Evolutionary conservation across 306 rosid species (phyloP).

Genomic region (Abrus pulchellus): DNA sequence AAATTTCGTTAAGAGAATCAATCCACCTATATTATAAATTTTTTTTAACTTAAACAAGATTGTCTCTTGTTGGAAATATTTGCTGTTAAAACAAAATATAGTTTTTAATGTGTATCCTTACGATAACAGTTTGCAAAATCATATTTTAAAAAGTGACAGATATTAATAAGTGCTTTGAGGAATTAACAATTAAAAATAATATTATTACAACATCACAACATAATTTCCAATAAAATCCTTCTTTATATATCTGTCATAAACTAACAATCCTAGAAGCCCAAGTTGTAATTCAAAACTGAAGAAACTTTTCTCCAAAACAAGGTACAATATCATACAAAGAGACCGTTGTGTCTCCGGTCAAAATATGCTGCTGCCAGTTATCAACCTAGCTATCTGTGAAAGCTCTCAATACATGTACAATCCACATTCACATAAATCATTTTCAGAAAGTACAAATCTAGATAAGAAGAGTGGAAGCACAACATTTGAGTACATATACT

Average conservation of each 20-base stretch:
- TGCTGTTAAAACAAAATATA: no score
- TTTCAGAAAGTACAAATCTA: constrained; percentile 23
- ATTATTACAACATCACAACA: no score
- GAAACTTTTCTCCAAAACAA: constrained; percentile 38
- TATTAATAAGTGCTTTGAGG: no score
- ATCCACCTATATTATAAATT: no score
- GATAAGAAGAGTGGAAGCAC: constrained; percentile 3
- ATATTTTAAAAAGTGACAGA: no score
- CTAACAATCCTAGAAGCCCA: not conserved
- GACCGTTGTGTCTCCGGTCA: constrained; percentile 34
- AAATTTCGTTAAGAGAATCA: no score
- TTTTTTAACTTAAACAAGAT: no score
- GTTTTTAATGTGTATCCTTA: no score
- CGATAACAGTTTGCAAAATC: no score
- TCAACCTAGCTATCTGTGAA: constrained; percentile 27
- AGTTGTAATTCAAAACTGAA: not conserved
- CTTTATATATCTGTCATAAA: not conserved
- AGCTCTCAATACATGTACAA: constrained; percentile 41
- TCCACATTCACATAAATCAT: constrained; percentile 29
- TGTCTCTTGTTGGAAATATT: no score
- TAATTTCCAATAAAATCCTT: no score
- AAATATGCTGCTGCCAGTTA: constrained; percentile 21
- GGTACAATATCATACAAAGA: constrained; percentile 15
- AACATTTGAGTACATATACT: constrained; percentile 29
- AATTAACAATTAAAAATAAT: no score